Percentiles rank a stretch among this genome's conserved stretches.
Conservation (phyloP, 2,329 filamentous ascomycete genomes). For the Colletotrichum sp. region DNA sequence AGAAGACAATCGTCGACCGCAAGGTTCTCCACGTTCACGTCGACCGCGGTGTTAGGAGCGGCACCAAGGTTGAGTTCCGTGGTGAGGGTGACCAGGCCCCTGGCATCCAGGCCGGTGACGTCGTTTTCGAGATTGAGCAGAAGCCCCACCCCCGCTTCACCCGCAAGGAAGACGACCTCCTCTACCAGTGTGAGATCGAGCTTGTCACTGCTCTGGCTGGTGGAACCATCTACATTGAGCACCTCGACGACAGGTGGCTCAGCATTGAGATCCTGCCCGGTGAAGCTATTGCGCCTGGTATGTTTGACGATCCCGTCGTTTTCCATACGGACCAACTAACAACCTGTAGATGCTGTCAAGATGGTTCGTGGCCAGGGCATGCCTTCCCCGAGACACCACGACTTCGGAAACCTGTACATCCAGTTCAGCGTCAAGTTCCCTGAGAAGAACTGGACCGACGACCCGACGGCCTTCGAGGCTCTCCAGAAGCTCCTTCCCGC, state of each 20-base stretch:
- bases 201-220: conserved; percentile 93
- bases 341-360: conserved; percentile 77
- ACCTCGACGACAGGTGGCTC: conserved; percentile 96
- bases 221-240: conserved; percentile 90
- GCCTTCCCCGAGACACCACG: conserved; percentile 94
- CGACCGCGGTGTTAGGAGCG: conserved; percentile 90
- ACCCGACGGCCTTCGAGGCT: conserved; percentile 74
- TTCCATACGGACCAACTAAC: not conserved
- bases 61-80: conserved; percentile 95
- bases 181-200: conserved; percentile 95
- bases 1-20: conserved; percentile 97
- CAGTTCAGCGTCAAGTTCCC: conserved; percentile 99
- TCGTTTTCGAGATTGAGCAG: conserved; percentile 98
- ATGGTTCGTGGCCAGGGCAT: conserved; percentile 96
- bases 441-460: conserved; percentile 72
- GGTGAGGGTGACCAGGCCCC: conserved; percentile 97
- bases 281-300: conserved; percentile 93
- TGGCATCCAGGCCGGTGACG: conserved; percentile 91
- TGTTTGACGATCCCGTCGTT: conserved; percentile 38
- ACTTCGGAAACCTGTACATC: conserved; percentile 94
- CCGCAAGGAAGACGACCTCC: conserved; percentile 93
- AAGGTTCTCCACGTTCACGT: conserved; percentile 99
- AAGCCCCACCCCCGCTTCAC: conserved; percentile 97
- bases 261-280: conserved; percentile 91
- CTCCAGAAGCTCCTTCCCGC: conserved; percentile 87